These are phyloP conservation scores for Eucalyptus cloeziana DNA, from an alignment of 345 rosid genomes.

Conservation along the genomic window DNA sequence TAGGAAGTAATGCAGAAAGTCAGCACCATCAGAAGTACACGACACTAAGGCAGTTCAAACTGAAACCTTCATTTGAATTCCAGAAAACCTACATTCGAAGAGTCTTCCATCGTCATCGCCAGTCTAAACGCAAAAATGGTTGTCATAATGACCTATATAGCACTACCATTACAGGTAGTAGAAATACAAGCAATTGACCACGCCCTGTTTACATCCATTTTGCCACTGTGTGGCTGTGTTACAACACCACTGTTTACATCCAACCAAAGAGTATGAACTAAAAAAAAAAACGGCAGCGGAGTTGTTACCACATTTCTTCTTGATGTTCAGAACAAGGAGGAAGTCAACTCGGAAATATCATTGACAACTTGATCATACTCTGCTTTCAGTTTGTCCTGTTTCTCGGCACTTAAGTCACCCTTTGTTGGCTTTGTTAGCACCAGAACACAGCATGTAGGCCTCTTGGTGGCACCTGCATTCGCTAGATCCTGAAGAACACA, in stretches of 20 bases:
- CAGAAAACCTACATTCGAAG: not conserved
- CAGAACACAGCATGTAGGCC: conserved; percentile 96
- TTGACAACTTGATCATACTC: conserved; percentile 55
- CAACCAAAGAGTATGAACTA: not conserved
- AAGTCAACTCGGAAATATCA: conserved; percentile 47
- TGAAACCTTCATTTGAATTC: not conserved
- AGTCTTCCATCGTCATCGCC: not conserved
- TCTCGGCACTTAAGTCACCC: conserved; percentile 59
- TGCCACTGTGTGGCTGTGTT: not conserved
- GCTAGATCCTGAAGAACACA: conserved; percentile 67
- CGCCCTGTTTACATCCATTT: not conserved
- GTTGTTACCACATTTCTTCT: not conserved
- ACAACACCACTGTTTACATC: not conserved
- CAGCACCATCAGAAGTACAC: not conserved
- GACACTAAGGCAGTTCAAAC: not conserved
- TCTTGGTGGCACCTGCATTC: conserved; percentile 80
- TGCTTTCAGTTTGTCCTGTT: conserved; percentile 49
- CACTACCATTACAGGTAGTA: not conserved
- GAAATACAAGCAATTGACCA: not conserved
- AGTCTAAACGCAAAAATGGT: not conserved
- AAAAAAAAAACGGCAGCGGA: not conserved
- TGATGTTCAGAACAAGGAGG: conserved; percentile 25
- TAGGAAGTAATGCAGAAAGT: not conserved
- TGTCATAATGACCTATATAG: not conserved
- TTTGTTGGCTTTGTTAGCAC: conserved; percentile 71